A percentile compares a stretch with the other conserved stretches of the same genome.
phyloP scores from a whole-genome alignment of 2,329 filamentous ascomycete species.

The Nigrospora oryzae region DNA sequence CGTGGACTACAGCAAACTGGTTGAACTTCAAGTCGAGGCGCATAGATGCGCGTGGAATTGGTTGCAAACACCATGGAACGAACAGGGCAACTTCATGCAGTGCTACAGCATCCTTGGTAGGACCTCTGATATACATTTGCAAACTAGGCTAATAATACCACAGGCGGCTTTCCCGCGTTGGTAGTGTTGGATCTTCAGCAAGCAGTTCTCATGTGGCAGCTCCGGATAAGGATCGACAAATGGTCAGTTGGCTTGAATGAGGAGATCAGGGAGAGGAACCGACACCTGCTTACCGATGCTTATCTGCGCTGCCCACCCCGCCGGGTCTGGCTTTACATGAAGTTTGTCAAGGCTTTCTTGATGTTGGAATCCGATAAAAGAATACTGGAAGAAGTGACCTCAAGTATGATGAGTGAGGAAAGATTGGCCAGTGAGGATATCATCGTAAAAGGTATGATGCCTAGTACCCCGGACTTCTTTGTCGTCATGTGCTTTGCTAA shows the following conservation, averaged over 20 bases:
- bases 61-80: neutral
- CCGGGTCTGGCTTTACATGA: too few species aligned
- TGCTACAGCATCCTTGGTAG: neutral
- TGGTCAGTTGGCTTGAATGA: neutral
- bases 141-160: neutral
- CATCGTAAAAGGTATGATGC: neutral
- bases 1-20: neutral
- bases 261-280: neutral
- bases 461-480: neutral
- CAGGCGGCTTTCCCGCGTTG: neutral
- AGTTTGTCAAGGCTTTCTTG: too few species aligned
- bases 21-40: neutral
- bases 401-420: neutral
- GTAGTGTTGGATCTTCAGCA: neutral
- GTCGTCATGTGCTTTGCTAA: neutral
- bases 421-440: neutral
- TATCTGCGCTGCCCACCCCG: too few species aligned
- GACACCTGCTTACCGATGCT: too few species aligned
- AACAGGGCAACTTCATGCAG: neutral
- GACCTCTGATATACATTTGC: neutral
- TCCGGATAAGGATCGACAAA: too few species aligned
- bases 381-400: neutral
- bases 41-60: neutral
- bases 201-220: neutral
- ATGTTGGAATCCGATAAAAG: too few species aligned